Evolutionary conservation across 306 rosid genomes (phyloP), one percentile per base, ranked within the genome.

Genomic region (Sicyos edulis): DNA sequence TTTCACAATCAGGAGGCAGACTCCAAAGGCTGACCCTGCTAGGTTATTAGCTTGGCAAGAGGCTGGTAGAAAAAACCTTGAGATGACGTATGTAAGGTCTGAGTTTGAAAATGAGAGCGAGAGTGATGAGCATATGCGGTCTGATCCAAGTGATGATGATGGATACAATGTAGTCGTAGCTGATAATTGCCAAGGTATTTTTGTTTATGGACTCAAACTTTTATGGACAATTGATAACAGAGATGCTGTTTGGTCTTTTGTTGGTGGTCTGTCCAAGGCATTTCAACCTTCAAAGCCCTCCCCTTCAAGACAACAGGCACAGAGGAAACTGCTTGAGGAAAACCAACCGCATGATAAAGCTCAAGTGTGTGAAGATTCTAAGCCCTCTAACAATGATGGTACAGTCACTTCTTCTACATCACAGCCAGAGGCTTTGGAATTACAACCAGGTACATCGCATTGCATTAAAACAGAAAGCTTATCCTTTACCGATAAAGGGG

Each of bases 91-190:
- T 49, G 88, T 88, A 74, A 86, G 88, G 75, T 83, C 99, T 75
- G 96, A 89, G 85, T 89, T 81, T 80, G 99, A 91, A 82, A 86
- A 95, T 78, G 95, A 88, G 74, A 91, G 96, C 77, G 99, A 95
- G 81, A 89, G 96, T 60, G 99, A 93, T 70, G 99, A 93, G 64
- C 99, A 85, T 77, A 55, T 83, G 45, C 84, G 88, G 62, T 91
- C 99, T 29, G 99, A 95, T 82, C 99, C 89, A 75, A 89, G 97
- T 77, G 97, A 95, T 76, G 99, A 95, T 70, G 99, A 95, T 81
- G 99, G 99, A 68, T 91, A 87, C 87, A 89, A 86, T 89, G 99
- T 89, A 75, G 90, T 87, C 70, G 86, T 89, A 80, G 99, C 99
- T 75, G 99, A 95, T 76, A 87, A 89, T 75, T 91, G 99, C 78